Conservation (phyloP, 75 land plant genomes). For the Gnetum montanum region DNA sequence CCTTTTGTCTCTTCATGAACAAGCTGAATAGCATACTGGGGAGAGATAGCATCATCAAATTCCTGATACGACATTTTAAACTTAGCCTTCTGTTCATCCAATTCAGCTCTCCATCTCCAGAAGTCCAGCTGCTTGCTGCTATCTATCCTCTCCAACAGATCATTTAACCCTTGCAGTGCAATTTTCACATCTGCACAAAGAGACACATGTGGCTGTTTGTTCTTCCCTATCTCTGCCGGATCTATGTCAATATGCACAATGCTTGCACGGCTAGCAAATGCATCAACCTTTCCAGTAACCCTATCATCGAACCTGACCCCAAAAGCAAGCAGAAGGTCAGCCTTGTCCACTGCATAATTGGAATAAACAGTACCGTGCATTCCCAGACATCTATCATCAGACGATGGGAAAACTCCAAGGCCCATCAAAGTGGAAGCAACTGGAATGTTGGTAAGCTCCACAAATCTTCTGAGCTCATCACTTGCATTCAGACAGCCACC, state of each 20-base stretch:
- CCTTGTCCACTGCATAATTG: conserved; percentile 76
- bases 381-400: conserved; percentile 75
- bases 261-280: conserved; percentile 84
- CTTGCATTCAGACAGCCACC: conserved; percentile 84
- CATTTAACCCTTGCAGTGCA: conserved; percentile 59
- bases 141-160: conserved; percentile 22
- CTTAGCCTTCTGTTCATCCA: conserved; percentile 59
- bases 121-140: conserved; percentile 41
- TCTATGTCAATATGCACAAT: conserved; percentile 97
- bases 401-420: conserved; percentile 56
- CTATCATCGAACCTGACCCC: conserved; percentile 94
- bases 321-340: conserved; percentile 80
- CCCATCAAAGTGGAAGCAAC: conserved; percentile 90
- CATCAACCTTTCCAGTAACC: conserved; percentile 94
- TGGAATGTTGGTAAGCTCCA: conserved; percentile 59
- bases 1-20: conserved; percentile 71
- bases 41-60: conserved; percentile 68
- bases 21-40: conserved; percentile 79
- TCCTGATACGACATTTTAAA: conserved; percentile 58
- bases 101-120: conserved; percentile 58
- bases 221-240: conserved; percentile 94
- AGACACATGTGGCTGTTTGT: conserved; percentile 89
- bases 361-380: conserved; percentile 96
- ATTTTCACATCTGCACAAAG: conserved; percentile 68
- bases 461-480: conserved; percentile 67